Percentiles rank a stretch among this genome's conserved stretches.
Evolutionary conservation across 1,284 basidiomycete genomes (phyloP).

Genomic region (Exobasidium rhododendri): DNA sequence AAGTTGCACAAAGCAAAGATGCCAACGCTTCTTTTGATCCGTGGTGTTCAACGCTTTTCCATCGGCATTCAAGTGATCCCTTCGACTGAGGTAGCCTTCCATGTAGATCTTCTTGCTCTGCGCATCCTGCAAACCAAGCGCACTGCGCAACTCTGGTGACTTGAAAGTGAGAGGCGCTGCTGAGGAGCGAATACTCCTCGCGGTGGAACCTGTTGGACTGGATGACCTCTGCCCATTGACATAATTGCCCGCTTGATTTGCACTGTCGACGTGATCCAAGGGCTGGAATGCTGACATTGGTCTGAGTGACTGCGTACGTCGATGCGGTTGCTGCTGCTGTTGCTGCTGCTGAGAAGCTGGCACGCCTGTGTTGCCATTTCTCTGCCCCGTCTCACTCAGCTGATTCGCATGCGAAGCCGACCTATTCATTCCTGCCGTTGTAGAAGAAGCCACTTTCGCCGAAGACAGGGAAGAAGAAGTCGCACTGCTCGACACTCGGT

Average conservation of each 20-base stretch:
- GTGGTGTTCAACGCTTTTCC: constrained; percentile 43
- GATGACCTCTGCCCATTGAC: constrained; percentile 16
- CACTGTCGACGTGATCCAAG: constrained; percentile 34
- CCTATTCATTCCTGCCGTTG: not conserved
- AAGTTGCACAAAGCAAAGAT: constrained; percentile 68
- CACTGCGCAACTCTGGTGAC: constrained; percentile 46
- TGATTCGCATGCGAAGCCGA: not conserved
- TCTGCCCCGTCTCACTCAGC: not conserved
- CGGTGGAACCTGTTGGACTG: constrained; percentile 34
- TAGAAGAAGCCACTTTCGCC: too few relatives aligned
- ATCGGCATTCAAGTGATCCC: constrained; percentile 46
- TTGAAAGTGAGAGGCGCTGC: constrained; percentile 49
- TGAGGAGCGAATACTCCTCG: constrained; percentile 32
- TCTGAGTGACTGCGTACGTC: constrained; percentile 25
- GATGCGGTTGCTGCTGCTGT: constrained; percentile 7
- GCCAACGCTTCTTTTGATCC: constrained; percentile 43
- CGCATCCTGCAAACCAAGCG: constrained; percentile 48
- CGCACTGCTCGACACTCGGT: not conserved
- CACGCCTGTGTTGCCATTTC: not conserved
- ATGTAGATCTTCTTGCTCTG: constrained; percentile 52
- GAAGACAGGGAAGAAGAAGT: not conserved
- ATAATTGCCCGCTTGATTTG: constrained; percentile 18
- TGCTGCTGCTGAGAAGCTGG: not conserved
- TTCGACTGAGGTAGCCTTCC: constrained; percentile 51
- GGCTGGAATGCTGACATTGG: constrained; percentile 51